phyloP scores from a whole-genome alignment of 306 rosid species.

The Gastrolobium bilobum region DNA sequence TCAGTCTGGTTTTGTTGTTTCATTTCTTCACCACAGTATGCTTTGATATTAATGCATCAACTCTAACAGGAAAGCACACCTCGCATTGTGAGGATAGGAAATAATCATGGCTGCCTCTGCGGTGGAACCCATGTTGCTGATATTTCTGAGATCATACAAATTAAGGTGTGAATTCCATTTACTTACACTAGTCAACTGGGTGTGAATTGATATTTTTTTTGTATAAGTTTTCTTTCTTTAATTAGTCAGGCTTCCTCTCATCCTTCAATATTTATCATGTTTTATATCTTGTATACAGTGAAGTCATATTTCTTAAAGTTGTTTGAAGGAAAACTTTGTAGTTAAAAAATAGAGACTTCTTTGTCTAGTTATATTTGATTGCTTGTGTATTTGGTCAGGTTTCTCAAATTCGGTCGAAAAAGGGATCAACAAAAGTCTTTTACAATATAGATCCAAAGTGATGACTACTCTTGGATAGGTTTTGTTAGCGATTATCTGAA shows the following conservation, averaged over 20 bases:
- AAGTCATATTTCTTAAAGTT: constrained; percentile 14
- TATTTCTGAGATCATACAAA: constrained; percentile 65
- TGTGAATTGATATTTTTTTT: constrained; percentile 1
- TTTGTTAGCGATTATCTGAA: neutral
- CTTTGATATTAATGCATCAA: constrained; percentile 43
- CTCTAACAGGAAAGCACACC: constrained; percentile 73
- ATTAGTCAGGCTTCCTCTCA: neutral
- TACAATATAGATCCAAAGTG: constrained; percentile 55
- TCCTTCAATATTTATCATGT: neutral
- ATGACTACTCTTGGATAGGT: neutral
- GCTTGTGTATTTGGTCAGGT: constrained; percentile 59
- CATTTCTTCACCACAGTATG: constrained; percentile 20
- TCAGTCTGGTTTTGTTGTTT: constrained; percentile 13
- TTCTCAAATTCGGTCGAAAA: constrained; percentile 74
- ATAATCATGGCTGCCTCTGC: constrained; percentile 75
- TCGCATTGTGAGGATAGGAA: constrained; percentile 69
- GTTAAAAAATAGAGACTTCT: neutral
- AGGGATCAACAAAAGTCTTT: constrained; percentile 72
- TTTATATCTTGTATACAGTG: neutral
- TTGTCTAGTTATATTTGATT: constrained; percentile 17
- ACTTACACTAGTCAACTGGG: constrained; percentile 3
- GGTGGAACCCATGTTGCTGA: constrained; percentile 84
- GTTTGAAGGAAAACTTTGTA: neutral
- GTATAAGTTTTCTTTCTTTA: constrained; percentile 5
- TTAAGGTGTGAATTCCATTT: constrained; percentile 60